Conservation (phyloP, 768 basidiomycete species). For the Termitomyces bulborhizus region DNA sequence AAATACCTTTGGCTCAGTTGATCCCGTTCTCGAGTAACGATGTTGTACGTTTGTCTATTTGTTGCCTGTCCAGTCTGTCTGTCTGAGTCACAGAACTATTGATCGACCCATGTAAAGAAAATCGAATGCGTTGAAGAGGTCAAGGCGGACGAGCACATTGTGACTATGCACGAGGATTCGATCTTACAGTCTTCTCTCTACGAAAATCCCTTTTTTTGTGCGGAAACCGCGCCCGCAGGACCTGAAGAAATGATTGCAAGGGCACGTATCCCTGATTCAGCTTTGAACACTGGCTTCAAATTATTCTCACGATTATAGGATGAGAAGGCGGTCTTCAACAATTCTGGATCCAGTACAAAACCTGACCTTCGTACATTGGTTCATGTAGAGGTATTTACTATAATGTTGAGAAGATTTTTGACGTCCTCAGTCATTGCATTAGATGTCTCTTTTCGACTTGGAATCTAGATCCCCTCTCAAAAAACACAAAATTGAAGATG, state of each 20-base stretch:
- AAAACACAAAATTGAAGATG: slow-evolving; percentile 8
- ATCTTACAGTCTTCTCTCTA: neutral
- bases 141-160: neutral
- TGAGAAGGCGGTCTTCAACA: neutral
- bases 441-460: slow-evolving; percentile 6
- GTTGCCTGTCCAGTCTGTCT: too few species aligned
- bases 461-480: neutral
- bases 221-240: neutral
- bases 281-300: neutral
- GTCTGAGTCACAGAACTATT: neutral
- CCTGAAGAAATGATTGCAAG: neutral
- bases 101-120: neutral
- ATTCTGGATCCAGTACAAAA: neutral
- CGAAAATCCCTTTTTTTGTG: neutral
- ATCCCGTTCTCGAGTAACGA: neutral
- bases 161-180: neutral
- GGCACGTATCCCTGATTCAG: neutral
- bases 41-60: neutral
- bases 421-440: neutral
- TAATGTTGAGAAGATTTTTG: neutral
- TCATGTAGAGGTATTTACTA: neutral
- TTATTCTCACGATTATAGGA: neutral
- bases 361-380: neutral
- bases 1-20: neutral
- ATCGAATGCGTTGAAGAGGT: neutral